These are phyloP conservation scores for Xylaria arbuscula DNA, from an alignment of 2,329 filamentous ascomycete species.

Conservation along the genomic window DNA sequence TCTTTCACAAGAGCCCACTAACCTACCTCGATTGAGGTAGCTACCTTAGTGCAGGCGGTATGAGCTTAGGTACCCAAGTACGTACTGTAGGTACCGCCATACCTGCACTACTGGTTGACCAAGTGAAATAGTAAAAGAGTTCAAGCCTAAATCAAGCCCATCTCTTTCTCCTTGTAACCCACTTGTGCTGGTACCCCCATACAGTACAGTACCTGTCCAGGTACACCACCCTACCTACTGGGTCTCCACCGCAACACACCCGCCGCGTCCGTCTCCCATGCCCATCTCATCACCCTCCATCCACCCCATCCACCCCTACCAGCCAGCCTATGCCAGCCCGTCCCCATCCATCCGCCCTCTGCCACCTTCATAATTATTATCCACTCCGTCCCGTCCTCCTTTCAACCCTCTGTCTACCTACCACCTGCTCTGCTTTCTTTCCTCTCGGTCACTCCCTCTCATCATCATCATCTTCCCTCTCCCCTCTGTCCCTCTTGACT, in stretches of 20 bases:
- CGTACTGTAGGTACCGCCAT: not conserved
- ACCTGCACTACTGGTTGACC: not conserved
- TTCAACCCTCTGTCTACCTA: conserved; percentile 28
- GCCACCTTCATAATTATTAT: conserved; percentile 9
- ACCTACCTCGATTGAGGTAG: not conserved
- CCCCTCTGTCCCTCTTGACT: conserved; percentile 36
- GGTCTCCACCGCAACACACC: conserved; percentile 4
- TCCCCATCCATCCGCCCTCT: conserved; percentile 23
- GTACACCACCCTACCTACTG: not conserved
- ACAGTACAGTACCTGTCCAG: not conserved
- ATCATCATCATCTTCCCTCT: conserved; percentile 33
- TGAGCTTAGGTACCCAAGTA: not conserved
- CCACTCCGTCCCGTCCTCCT: conserved; percentile 23
- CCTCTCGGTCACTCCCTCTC: conserved; percentile 39
- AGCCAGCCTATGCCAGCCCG: conserved; percentile 10
- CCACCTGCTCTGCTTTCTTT: conserved; percentile 31
- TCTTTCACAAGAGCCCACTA: not conserved
- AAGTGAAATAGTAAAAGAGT: not conserved
- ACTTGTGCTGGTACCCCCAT: not conserved
- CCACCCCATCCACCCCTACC: conserved; percentile 12
- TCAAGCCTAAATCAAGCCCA: not conserved
- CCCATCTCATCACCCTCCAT: not conserved
- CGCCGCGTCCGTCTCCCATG: conserved; percentile 5
- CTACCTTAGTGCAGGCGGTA: too few species aligned
- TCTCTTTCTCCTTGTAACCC: not conserved